phyloP scores from a whole-genome alignment of 352 stramenopile genomes.

The Pythium diclinum region DNA sequence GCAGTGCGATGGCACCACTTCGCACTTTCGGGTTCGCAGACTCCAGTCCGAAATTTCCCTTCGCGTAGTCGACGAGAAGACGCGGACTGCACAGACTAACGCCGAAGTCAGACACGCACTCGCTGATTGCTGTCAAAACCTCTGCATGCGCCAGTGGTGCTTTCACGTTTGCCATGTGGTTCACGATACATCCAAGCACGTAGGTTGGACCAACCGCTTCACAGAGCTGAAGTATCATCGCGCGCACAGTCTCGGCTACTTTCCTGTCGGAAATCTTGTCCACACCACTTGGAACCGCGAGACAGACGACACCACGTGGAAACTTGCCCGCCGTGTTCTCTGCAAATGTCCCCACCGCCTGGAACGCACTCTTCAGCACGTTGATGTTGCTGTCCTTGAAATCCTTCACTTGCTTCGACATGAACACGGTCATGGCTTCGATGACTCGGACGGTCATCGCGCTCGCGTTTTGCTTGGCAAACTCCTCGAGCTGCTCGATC shows the following conservation, averaged over 20 bases:
- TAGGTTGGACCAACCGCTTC: conserved; percentile 73
- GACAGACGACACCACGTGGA: conserved; percentile 66
- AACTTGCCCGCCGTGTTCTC: conserved; percentile 59
- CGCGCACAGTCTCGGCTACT: conserved; percentile 57
- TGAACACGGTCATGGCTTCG: conserved; percentile 71
- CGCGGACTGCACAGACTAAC: conserved; percentile 65
- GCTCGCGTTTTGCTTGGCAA: conserved; percentile 43
- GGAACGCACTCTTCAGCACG: conserved; percentile 80
- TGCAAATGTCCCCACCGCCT: conserved; percentile 74
- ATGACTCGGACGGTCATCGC: conserved; percentile 61
- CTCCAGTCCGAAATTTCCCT: conserved; percentile 68
- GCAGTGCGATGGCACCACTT: conserved; percentile 54
- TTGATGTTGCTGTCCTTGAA: conserved; percentile 91
- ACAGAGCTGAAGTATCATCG: conserved; percentile 76
- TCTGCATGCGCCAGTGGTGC: conserved; percentile 74
- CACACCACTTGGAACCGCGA: conserved; percentile 58
- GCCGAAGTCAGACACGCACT: conserved; percentile 80
- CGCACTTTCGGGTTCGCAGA: conserved; percentile 80
- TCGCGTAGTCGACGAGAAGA: conserved; percentile 70
- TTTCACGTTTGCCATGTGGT: conserved; percentile 77
- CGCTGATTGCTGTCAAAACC: conserved; percentile 52
- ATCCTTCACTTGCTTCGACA: conserved; percentile 76
- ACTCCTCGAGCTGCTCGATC: conserved; percentile 69
- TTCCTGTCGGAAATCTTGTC: conserved; percentile 87
- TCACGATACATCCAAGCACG: conserved; percentile 72